Percentiles rank a stretch among this genome's conserved stretches.
phyloP scores from a whole-genome alignment of 73 alveolate genomes.

The Stentor coeruleus region DNA sequence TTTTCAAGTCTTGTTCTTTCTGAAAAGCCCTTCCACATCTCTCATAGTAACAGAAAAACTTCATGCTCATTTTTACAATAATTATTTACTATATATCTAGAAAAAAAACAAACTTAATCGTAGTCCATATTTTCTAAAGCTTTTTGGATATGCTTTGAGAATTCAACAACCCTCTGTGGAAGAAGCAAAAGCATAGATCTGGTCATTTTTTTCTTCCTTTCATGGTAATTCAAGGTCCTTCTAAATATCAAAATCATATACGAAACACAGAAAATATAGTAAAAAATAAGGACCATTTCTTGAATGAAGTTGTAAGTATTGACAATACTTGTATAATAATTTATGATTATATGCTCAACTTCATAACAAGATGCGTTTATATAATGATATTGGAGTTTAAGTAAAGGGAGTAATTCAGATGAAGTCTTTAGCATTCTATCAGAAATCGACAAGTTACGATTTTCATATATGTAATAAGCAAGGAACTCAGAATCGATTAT shows the following conservation, averaged over 20 bases:
- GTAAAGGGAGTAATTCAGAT: not conserved
- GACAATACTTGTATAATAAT: not conserved
- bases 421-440: not conserved
- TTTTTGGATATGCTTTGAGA: not conserved
- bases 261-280: not conserved
- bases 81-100: too few relatives aligned
- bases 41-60: not conserved
- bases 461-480: not conserved
- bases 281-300: not conserved
- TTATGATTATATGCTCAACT: not conserved
- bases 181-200: slow-evolving; percentile 20
- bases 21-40: not conserved
- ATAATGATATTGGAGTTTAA: not conserved
- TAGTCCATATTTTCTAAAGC: not conserved
- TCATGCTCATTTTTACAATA: not conserved
- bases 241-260: not conserved
- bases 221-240: slow-evolving; percentile 13
- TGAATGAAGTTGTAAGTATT: not conserved
- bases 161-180: not conserved
- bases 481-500: not conserved
- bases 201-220: not conserved
- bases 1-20: not conserved
- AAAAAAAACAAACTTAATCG: too few relatives aligned
- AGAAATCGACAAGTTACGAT: not conserved
- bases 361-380: not conserved